A percentile compares a stretch with the other conserved stretches of the same genome.
Conservation (phyloP, 2,329 filamentous ascomycete species). For the Hymenoscyphus repandus region DNA sequence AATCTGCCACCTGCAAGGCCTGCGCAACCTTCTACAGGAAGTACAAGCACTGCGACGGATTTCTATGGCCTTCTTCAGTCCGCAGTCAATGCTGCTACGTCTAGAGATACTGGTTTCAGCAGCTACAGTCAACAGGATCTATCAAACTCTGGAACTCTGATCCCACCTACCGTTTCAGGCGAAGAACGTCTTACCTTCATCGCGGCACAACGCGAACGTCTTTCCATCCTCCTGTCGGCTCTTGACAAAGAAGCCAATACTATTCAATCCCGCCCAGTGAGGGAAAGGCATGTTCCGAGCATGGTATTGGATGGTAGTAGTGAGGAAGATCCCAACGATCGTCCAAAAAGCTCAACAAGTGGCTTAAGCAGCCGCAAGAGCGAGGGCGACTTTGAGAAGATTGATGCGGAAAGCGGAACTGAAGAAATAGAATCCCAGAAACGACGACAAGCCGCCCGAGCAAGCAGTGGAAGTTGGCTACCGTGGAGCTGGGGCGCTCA, state of each 20-base stretch:
- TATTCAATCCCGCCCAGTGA: conserved; percentile 35
- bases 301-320: conserved; percentile 29
- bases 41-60: conserved; percentile 50
- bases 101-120: conserved; percentile 20
- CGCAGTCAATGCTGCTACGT: conserved; percentile 53
- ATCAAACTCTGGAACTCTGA: conserved; percentile 55
- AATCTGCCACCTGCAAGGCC: conserved; percentile 68
- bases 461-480: conserved; percentile 40
- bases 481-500: conserved; percentile 42
- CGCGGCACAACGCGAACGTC: conserved; percentile 69
- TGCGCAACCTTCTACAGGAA: conserved; percentile 28
- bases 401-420: conserved; percentile 66
- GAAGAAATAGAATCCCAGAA: conserved; percentile 42
- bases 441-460: conserved; percentile 24
- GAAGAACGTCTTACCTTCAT: conserved; percentile 72
- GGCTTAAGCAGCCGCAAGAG: conserved; percentile 75
- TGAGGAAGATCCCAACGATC: conserved; percentile 25
- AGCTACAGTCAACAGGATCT: conserved; percentile 37
- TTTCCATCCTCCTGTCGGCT: conserved; percentile 68
- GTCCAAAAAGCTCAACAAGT: conserved; percentile 33
- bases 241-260: conserved; percentile 73
- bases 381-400: conserved; percentile 85
- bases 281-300: conserved; percentile 17
- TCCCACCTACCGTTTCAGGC: conserved; percentile 63
- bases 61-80: conserved; percentile 74